A percentile compares a stretch with the other conserved stretches of the same genome.
Conservation (phyloP, 2,329 filamentous ascomycete species). For the Cercospora berteroae region DNA sequence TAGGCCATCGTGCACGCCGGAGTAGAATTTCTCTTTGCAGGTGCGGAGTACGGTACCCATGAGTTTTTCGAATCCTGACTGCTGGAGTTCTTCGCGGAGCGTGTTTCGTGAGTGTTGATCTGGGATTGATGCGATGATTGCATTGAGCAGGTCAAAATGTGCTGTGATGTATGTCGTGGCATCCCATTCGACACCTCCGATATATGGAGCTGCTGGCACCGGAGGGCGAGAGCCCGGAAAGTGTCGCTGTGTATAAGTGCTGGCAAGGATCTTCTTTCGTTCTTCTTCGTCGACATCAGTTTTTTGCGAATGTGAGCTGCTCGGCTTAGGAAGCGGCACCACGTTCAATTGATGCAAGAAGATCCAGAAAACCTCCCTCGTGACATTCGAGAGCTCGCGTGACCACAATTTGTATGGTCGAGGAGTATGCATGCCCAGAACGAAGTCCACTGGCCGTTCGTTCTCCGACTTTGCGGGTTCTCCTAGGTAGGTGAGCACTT, state of each 20-base stretch:
- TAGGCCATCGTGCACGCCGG: conserved; percentile 82
- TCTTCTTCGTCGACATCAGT: conserved; percentile 23
- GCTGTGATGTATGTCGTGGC: conserved; percentile 94
- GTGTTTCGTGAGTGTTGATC: conserved; percentile 68
- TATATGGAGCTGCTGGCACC: conserved; percentile 90
- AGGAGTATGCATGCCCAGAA: conserved; percentile 81
- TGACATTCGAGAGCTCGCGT: conserved; percentile 87
- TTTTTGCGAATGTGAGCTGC: conserved; percentile 29
- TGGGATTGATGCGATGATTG: conserved; percentile 77
- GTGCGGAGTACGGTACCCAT: conserved; percentile 81
- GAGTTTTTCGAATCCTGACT: conserved; percentile 87
- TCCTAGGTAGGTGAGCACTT: conserved; percentile 74
- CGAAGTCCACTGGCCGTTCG: conserved; percentile 76
- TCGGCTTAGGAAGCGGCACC: conserved; percentile 59
- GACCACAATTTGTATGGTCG: conserved; percentile 92
- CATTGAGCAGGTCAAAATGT: conserved; percentile 90
- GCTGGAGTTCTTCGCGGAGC: conserved; percentile 72
- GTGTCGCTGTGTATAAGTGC: conserved; percentile 59
- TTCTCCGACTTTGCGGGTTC: conserved; percentile 78
- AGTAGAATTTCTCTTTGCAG: conserved; percentile 98
- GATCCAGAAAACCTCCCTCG: conserved; percentile 99
- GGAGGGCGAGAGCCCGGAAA: conserved; percentile 86
- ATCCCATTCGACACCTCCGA: conserved; percentile 97
- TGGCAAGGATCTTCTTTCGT: conserved; percentile 26
- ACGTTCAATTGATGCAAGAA: conserved; percentile 94